Conservation (phyloP, 169 alveolate genomes). For the Plasmodium sp. region DNA sequence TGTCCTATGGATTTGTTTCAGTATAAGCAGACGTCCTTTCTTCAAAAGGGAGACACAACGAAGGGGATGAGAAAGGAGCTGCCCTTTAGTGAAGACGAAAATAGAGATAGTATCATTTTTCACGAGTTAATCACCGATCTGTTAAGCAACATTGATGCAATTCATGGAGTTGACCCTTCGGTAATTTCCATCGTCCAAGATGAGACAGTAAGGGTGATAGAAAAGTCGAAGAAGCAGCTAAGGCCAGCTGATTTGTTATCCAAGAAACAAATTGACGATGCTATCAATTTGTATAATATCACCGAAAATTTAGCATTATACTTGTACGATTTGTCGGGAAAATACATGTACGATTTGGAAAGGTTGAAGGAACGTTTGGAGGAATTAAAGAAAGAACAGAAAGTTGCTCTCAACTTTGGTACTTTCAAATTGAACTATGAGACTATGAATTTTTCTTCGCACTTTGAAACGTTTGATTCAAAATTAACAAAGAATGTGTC, state of each 20-base stretch:
- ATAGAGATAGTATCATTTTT: not conserved
- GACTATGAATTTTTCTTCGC: constrained; percentile 86
- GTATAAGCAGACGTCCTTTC: constrained; percentile 47
- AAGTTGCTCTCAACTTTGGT: constrained; percentile 83
- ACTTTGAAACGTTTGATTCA: constrained; percentile 87
- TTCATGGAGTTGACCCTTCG: constrained; percentile 90
- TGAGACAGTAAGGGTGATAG: constrained; percentile 85
- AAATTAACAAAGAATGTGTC: constrained; percentile 81
- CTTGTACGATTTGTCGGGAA: constrained; percentile 78
- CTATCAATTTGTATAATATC: constrained; percentile 82
- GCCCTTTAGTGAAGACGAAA: constrained; percentile 42
- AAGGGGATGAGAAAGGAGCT: not conserved
- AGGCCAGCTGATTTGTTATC: constrained; percentile 89
- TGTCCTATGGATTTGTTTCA: constrained; percentile 69
- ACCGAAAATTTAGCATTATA: constrained; percentile 77
- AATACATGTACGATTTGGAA: constrained; percentile 81
- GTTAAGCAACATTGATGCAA: constrained; percentile 83
- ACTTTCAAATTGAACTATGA: constrained; percentile 84
- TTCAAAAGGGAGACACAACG: constrained; percentile 7
- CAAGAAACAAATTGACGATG: constrained; percentile 81
- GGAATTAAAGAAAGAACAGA: constrained; percentile 83
- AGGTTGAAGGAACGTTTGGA: constrained; percentile 81
- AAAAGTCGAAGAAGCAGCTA: constrained; percentile 86
- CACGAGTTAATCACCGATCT: constrained; percentile 73
- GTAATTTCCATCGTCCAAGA: constrained; percentile 86